Base-by-base conservation (phyloP, 2,329 filamentous ascomycete genomes). In the Colletotrichum musicola region DNA sequence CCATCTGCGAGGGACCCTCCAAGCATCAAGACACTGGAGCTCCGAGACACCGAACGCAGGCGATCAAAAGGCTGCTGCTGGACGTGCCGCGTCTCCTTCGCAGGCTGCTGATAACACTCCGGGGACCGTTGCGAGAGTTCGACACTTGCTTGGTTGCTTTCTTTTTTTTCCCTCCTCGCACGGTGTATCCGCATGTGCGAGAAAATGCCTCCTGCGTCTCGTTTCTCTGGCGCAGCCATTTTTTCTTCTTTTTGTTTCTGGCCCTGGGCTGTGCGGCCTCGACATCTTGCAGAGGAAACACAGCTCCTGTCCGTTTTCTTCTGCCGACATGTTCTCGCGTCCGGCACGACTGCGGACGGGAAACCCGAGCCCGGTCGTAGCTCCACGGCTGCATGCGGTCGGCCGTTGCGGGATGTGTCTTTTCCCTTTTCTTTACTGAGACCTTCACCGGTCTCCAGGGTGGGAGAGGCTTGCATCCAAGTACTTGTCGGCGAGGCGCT, bases 381-480 rank as follows among this genome's bases (percentile, higher is more conserved):
- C 35, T 47, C 30, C 55, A 35, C 14, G 46, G 22, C 38, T 35
- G 35, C 50, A 47, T 54, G 49, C 54, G 30, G 38, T 22, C 35
- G 38, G 38, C 58, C 46, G 57, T 50, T 27, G 35, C 27, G 20
- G 56, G 30, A 5, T 54, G 49, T 38, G 6, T 30, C 30, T 4
- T 35, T 10, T 35, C 22, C 22, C 1, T 4, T 25, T 25, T 25
- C 22, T 25, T 25, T 25, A 25, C 22, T 4, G 30, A 35, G 30
- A 35, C 20, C 42, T 47, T 62, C 59, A 62, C 49, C 59, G 59
- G 59, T 62, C 30, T 54, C 49, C 49, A 54, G 22, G 22, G 46
- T 49, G 59, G 59, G 58, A n/a, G 35, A 53, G 49, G 49, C 50
- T 38, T 62, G 59, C 59, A 54, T 53, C 22, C n/a, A 1, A n/a